These are phyloP conservation scores for Coprinopsis strossmayeri DNA, from an alignment of 768 basidiomycete species.

Conservation along the genomic window DNA sequence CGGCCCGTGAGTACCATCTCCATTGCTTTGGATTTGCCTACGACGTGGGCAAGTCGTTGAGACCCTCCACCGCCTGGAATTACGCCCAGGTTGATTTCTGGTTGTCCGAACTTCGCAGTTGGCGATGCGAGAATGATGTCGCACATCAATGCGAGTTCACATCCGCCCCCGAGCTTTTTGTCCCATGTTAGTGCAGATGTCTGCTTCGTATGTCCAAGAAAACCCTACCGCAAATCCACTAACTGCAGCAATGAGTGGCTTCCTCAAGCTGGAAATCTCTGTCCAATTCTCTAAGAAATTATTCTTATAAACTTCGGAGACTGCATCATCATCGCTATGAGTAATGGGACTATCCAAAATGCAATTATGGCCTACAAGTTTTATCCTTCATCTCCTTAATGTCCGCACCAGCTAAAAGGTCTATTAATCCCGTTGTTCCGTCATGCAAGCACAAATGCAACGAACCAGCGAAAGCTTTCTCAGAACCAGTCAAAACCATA, in stretches of 20 bases:
- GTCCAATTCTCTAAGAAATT: conserved; percentile 88
- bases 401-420: conserved; percentile 77
- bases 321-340: conserved; percentile 29
- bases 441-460: conserved; percentile 9
- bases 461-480: conserved; percentile 89
- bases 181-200: background rate
- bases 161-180: conserved; percentile 87
- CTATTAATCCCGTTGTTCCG: background rate
- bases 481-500: conserved; percentile 88
- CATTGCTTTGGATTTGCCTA: conserved; percentile 94
- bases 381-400: conserved; percentile 99
- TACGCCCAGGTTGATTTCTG: conserved; percentile 92
- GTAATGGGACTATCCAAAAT: background rate
- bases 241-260: conserved; percentile 95
- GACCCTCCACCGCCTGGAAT: conserved; percentile 95
- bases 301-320: conserved; percentile 79
- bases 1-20: conserved; percentile 89
- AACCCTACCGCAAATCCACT: conserved; percentile 81
- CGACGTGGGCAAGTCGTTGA: conserved; percentile 76
- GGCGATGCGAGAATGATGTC: conserved; percentile 92
- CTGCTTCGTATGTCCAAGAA: background rate
- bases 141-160: conserved; percentile 94
- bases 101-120: conserved; percentile 90
- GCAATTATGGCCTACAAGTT: conserved; percentile 49
- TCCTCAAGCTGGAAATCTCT: conserved; percentile 62